phyloP scores from a whole-genome alignment of 768 basidiomycete genomes.

The Hypholoma sublateritium region DNA sequence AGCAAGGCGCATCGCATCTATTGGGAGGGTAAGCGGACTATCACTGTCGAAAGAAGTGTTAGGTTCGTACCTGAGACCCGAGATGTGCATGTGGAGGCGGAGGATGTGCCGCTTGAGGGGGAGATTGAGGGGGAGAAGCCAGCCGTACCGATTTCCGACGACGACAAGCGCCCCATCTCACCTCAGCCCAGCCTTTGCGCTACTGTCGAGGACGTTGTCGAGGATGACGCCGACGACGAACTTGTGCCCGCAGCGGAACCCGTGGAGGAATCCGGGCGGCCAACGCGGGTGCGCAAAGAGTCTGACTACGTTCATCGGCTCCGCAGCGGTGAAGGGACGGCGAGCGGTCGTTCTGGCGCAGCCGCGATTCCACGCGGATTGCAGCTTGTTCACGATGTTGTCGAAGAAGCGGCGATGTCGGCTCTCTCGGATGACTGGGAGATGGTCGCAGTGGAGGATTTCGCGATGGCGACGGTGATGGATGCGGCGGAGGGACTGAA shows the following conservation, averaged over 20 bases:
- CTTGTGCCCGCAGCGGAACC: not conserved
- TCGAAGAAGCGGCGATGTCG: slow-evolving; percentile 2
- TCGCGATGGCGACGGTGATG: slow-evolving; percentile 1
- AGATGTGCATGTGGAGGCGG: not conserved
- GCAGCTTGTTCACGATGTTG: not conserved
- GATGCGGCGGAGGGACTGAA: slow-evolving; percentile 4
- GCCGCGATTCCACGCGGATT: not conserved
- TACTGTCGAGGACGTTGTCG: not conserved
- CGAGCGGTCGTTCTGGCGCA: not conserved
- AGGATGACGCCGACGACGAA: not conserved
- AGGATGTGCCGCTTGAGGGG: slow-evolving; percentile 6
- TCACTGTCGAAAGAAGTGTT: slow-evolving; percentile 30
- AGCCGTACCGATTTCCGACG: not conserved
- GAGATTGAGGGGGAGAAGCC: slow-evolving; percentile 2
- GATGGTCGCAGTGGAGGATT: slow-evolving; percentile 1
- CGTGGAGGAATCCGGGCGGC: slow-evolving; percentile 1
- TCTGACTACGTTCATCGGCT: not conserved
- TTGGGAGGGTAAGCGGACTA: slow-evolving; percentile 25
- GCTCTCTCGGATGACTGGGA: slow-evolving; percentile 5
- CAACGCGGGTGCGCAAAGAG: not conserved
- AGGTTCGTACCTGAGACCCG: slow-evolving; percentile 10
- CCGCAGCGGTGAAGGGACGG: slow-evolving; percentile 2
- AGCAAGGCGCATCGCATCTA: slow-evolving; percentile 34
- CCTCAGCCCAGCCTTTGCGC: not conserved
- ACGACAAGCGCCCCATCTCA: slow-evolving; percentile 4